Percentiles rank a stretch among this genome's conserved stretches.
Conservation (phyloP, 352 stramenopile genomes). For the Globisporangium nunn region DNA sequence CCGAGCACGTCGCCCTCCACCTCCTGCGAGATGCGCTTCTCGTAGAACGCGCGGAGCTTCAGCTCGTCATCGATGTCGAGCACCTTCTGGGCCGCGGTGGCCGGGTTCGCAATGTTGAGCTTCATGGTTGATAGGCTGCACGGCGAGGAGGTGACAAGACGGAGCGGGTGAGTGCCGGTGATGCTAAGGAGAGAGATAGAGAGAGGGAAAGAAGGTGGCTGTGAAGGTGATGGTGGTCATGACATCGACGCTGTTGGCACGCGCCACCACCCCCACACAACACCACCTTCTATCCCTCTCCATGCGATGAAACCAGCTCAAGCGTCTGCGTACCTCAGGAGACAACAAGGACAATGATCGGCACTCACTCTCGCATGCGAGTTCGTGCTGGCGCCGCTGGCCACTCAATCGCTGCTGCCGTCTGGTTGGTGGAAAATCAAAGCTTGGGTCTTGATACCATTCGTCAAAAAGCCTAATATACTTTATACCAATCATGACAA, state of each 20-base stretch:
- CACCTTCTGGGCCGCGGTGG: slow-evolving; percentile 97
- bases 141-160: not conserved
- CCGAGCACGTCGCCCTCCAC: slow-evolving; percentile 97
- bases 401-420: slow-evolving; percentile 8
- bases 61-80: slow-evolving; percentile 99
- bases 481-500: not conserved
- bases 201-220: not conserved
- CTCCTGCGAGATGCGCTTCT: slow-evolving; percentile 99
- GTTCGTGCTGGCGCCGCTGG: not conserved
- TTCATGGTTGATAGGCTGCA: slow-evolving; percentile 79
- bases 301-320: not conserved
- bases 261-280: not conserved
- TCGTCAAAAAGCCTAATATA: not conserved
- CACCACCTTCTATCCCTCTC: not conserved
- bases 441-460: not conserved
- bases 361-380: not conserved
- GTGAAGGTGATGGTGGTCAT: too few species aligned
- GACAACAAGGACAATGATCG: slow-evolving; percentile 73
- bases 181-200: not conserved
- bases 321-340: slow-evolving; percentile 46
- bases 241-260: too few species aligned
- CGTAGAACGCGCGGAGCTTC: slow-evolving; percentile 98
- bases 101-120: slow-evolving; percentile 99
- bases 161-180: not conserved
- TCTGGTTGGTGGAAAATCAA: not conserved